Evolutionary conservation across 1,284 basidiomycete species (phyloP).

Genomic region (Trichosporon sp.): DNA sequence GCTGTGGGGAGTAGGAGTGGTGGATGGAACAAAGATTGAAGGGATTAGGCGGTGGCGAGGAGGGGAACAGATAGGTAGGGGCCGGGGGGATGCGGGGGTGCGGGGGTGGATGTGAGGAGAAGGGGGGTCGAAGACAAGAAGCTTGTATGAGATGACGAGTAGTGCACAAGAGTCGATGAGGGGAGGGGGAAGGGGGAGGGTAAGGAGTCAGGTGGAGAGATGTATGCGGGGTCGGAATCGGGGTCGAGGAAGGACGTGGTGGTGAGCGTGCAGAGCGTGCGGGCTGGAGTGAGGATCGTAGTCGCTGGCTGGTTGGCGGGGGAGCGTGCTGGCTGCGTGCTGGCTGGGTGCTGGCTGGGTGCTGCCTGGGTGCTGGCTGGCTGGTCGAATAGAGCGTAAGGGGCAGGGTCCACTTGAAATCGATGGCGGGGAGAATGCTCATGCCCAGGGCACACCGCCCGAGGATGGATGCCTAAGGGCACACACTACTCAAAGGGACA

Average conservation of each 20-base stretch:
- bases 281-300: background rate
- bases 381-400: background rate
- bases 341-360: background rate
- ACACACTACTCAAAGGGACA: background rate
- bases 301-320: background rate
- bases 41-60: constrained; percentile 2
- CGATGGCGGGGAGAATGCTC: background rate
- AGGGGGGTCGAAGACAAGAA: constrained; percentile 3
- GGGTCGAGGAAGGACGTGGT: constrained; percentile 5
- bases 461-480: background rate
- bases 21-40: background rate
- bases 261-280: background rate
- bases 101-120: background rate
- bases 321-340: background rate
- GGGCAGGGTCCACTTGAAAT: background rate
- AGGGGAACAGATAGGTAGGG: constrained; percentile 4
- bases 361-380: background rate
- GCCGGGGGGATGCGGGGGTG: background rate
- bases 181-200: background rate
- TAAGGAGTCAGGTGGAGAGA: background rate
- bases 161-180: background rate
- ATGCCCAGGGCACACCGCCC: background rate
- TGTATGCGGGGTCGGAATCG: background rate
- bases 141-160: background rate
- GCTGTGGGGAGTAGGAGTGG: background rate